Conservation (phyloP, 2,329 filamentous ascomycete species). For the Akanthomyces lecanii region DNA sequence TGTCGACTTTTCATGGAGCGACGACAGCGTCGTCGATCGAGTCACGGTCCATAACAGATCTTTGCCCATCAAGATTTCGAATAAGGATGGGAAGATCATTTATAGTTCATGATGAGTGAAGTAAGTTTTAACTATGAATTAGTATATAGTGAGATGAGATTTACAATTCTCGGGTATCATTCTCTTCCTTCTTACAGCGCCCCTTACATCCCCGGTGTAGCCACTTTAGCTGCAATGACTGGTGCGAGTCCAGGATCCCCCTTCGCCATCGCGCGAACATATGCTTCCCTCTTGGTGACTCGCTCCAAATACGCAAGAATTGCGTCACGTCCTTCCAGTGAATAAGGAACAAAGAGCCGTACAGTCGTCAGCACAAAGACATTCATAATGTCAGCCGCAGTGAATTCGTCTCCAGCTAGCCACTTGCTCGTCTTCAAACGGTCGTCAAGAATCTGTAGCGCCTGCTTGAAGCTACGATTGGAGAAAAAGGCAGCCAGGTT, state of each 20-base stretch:
- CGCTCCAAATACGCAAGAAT: not conserved
- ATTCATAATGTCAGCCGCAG: conserved; percentile 9
- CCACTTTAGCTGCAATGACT: not conserved
- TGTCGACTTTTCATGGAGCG: conserved; percentile 43
- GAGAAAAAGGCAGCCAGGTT: not conserved
- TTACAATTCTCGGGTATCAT: not conserved
- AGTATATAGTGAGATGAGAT: not conserved
- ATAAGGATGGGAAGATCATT: not conserved
- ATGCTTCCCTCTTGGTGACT: not conserved
- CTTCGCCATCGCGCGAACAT: not conserved
- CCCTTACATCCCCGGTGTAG: not conserved
- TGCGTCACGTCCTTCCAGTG: not conserved
- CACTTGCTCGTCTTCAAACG: not conserved
- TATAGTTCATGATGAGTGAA: not conserved
- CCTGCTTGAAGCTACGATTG: not conserved
- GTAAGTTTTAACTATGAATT: not conserved
- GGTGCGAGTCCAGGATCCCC: not conserved
- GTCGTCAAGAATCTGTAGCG: not conserved
- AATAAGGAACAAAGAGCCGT: not conserved
- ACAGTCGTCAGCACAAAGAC: conserved; percentile 4
- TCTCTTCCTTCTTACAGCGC: not conserved
- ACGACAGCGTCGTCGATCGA: conserved; percentile 30
- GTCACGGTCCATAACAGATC: conserved; percentile 11
- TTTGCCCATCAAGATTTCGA: not conserved
- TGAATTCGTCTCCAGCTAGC: not conserved